Evolutionary conservation across 306 rosid genomes (phyloP).

Genomic region (Oxytropis ochrocephala): DNA sequence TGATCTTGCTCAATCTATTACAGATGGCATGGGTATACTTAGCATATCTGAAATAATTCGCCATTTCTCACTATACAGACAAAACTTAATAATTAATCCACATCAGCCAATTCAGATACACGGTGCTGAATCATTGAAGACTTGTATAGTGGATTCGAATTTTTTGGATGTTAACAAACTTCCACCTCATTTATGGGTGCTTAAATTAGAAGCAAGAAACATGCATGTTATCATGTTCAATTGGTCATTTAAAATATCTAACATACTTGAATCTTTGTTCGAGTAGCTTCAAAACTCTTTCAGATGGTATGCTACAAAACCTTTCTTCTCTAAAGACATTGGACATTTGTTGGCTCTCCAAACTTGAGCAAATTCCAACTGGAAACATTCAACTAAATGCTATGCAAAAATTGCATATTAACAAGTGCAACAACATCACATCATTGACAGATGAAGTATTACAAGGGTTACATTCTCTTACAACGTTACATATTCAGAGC

Average conservation of each 20-base stretch:
- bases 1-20: slow-evolving; percentile 12
- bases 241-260: slow-evolving; percentile 3
- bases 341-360: rapidly evolving
- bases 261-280: not conserved
- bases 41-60: not conserved
- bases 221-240: not conserved
- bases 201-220: rapidly evolving
- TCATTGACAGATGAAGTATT: not conserved
- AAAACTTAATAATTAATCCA: too few relatives aligned
- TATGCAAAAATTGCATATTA: not conserved
- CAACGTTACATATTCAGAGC: rapidly evolving
- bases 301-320: slow-evolving; percentile 14
- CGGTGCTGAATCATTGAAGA: not conserved
- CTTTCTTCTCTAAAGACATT: slow-evolving; percentile 11
- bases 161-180: too few relatives aligned
- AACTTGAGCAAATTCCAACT: not conserved
- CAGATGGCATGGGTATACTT: not conserved
- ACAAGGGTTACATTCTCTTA: not conserved
- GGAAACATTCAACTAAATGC: not conserved
- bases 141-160: not conserved
- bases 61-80: too few relatives aligned
- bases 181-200: not conserved
- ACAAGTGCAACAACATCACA: not conserved
- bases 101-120: not conserved
- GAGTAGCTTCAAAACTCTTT: not conserved